Conservation (phyloP, 805 yeast species). For the Jamesozyma hellenica region DNA sequence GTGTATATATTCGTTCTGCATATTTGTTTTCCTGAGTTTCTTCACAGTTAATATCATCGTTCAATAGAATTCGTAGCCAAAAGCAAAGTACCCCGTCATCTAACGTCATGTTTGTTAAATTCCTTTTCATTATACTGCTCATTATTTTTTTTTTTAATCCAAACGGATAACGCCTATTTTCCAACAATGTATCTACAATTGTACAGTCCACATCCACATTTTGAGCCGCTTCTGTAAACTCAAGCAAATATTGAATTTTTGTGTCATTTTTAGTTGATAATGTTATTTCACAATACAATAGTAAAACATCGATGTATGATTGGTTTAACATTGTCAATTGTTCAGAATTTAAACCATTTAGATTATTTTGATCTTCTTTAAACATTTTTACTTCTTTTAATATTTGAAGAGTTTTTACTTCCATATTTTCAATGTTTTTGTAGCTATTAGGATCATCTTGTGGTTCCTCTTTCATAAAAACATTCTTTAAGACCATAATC, state of each 20-base stretch:
- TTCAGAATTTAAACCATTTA: slow-evolving; percentile 6
- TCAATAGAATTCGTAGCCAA: slow-evolving; percentile 24
- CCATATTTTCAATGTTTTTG: background rate
- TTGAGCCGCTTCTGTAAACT: slow-evolving; percentile 9
- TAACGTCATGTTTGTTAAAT: slow-evolving; percentile 9
- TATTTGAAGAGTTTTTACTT: background rate
- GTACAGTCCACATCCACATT: slow-evolving; percentile 16
- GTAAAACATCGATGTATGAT: slow-evolving; percentile 16
- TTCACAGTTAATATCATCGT: background rate
- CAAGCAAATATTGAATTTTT: slow-evolving; percentile 14
- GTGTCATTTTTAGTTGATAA: slow-evolving; percentile 19
- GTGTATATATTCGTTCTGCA: background rate
- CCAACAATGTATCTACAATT: slow-evolving; percentile 12
- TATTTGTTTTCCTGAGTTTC: background rate
- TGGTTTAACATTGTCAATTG: slow-evolving; percentile 10
- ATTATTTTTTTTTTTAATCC: slow-evolving; percentile 14
- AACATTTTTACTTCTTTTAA: background rate
- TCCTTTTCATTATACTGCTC: slow-evolving; percentile 16
- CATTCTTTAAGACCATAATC: background rate
- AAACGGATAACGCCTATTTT: slow-evolving; percentile 11
- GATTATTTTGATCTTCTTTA: slow-evolving; percentile 1
- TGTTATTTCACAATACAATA: slow-evolving; percentile 17
- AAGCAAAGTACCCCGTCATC: slow-evolving; percentile 17
- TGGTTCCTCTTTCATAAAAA: background rate
- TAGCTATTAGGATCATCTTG: background rate